Percentiles rank a stretch among this genome's conserved stretches.
Evolutionary conservation across 1,139 yeast genomes (phyloP).

Genomic region (Zygotorulaspora mrakii): DNA sequence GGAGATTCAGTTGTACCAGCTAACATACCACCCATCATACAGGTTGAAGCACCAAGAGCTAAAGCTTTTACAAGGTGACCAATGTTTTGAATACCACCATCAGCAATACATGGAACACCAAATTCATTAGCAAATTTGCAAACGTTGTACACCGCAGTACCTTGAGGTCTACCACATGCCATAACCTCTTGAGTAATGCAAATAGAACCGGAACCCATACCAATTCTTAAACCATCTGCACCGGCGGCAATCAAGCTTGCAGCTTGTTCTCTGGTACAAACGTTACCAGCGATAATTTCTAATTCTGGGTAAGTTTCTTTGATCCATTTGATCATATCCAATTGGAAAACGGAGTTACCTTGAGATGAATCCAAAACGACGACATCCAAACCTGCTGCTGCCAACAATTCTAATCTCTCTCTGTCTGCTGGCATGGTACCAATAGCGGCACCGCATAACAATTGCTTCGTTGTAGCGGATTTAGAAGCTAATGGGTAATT

Average conservation of each 20-base stretch:
- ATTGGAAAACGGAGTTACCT: constrained; percentile 94
- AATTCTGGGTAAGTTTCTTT: constrained; percentile 74
- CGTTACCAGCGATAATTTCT: constrained; percentile 95
- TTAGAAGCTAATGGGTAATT: constrained; percentile 93
- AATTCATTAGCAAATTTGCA: constrained; percentile 39
- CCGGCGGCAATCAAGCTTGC: constrained; percentile 93
- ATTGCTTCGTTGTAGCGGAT: constrained; percentile 87
- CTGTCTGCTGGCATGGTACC: constrained; percentile 91
- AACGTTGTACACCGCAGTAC: constrained; percentile 56
- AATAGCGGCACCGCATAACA: constrained; percentile 97
- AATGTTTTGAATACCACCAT: constrained; percentile 98
- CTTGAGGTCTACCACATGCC: constrained; percentile 99
- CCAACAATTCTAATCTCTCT: constrained; percentile 77
- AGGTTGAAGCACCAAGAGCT: constrained; percentile 94
- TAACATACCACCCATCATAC: constrained; percentile 99
- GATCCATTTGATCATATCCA: constrained; percentile 89
- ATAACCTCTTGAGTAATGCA: constrained; percentile 99
- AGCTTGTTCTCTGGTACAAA: constrained; percentile 98
- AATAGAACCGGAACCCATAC: constrained; percentile 99
- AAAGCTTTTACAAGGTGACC: constrained; percentile 97
- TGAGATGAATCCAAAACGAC: constrained; percentile 94
- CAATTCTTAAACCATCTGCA: constrained; percentile 97
- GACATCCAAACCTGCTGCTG: constrained; percentile 95
- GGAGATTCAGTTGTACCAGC: constrained; percentile 99
- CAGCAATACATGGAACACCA: constrained; percentile 75